A percentile compares a stretch with the other conserved stretches of the same genome.
Conservation (phyloP, 495 filamentous ascomycete genomes). For the Parmelia sp. region DNA sequence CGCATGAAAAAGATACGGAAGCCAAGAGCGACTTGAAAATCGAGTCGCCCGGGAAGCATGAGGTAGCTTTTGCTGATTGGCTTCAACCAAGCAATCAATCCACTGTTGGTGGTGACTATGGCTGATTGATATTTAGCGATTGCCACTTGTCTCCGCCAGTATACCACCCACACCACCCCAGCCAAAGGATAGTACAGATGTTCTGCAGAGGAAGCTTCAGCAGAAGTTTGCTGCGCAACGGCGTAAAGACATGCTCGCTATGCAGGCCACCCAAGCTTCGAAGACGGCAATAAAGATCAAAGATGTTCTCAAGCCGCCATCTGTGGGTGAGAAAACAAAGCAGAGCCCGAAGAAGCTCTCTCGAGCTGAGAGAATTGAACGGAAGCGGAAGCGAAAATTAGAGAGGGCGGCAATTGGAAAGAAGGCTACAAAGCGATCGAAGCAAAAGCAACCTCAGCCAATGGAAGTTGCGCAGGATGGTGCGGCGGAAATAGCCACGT, state of each 20-base stretch:
- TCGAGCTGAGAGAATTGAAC: background rate
- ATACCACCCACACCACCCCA: background rate
- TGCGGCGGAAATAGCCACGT: background rate
- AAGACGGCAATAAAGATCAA: background rate
- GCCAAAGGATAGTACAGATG: background rate
- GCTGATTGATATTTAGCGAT: slow-evolving; percentile 8
- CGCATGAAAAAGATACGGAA: background rate
- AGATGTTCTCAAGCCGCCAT: background rate
- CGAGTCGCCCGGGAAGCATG: background rate
- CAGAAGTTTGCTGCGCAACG: slow-evolving; percentile 12
- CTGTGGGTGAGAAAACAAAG: background rate
- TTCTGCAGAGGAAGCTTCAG: slow-evolving; percentile 15
- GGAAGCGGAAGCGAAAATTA: background rate
- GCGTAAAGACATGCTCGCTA: slow-evolving; percentile 13
- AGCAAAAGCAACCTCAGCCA: background rate
- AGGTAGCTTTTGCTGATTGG: background rate
- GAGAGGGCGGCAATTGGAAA: background rate
- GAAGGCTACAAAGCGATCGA: background rate
- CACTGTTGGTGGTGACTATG: background rate
- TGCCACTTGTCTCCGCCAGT: background rate
- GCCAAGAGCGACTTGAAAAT: background rate
- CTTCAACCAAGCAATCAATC: background rate
- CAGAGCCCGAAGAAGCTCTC: background rate
- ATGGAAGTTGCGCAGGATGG: background rate
- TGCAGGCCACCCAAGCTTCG: background rate